Base-by-base conservation (phyloP, 768 basidiomycete species). In the Termitomyces sp. region DNA sequence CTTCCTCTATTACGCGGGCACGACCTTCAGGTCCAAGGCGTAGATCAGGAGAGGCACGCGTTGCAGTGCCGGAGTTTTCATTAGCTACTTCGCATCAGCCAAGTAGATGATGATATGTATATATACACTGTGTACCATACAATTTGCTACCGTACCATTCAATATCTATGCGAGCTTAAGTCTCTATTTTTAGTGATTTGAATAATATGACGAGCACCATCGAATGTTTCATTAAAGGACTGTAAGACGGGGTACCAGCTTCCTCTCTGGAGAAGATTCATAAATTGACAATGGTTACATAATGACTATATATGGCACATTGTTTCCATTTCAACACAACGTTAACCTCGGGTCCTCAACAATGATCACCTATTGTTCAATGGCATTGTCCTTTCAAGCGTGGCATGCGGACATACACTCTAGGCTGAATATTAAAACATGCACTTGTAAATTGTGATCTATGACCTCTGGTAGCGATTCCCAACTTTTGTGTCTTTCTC, bases 1-100 rank as follows among this genome's bases (percentile, higher is more conserved):
- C 63, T 7, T 56, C 67, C 20, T 61, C 68, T 38, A 60, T 67
- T 35, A 59, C 66, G 50, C 64, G 66, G 20, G 50, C 70, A 28
- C 69, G 72, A 40, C 77, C 77, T 41, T 66, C 69, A 32, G 77
- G 78, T 20, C 77, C 77, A 50, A 72, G 75, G 53, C 59, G 61
- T 33, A 59, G 61, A 35, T 64, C 61, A 16, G 63, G 58, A 50
- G 60, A 63, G 46, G 33, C 59, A 56, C 61, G 61, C 40, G 51
- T 44, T 18, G 38, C 16, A 26, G 46, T 58, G 33, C 56, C 53
- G n/a, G 55, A 56, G 33, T 30, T 47, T 40, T 46, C 56, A 54
- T 16, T 30, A 10, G 26, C 48, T 40, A 48, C 18, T 30, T 52
- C 57, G 40, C 50, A 56, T 30, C 55, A 53, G 33, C 41, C 38